Conservation (phyloP, 1,284 basidiomycete species). For the Cryptococcus sp. region DNA sequence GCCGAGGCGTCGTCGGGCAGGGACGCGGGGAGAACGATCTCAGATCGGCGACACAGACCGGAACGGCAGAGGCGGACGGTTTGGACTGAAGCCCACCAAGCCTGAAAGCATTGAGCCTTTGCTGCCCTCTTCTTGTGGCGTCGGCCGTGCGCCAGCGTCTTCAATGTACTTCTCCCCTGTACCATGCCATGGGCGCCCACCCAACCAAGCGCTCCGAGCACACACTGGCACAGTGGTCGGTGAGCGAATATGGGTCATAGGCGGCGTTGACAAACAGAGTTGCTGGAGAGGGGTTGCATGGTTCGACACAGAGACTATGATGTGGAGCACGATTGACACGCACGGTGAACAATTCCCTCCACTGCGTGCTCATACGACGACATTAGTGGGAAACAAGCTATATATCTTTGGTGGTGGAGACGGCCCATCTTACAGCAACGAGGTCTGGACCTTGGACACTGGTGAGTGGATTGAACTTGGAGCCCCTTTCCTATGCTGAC, state of each 20-base stretch:
- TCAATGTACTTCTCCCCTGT: conserved; percentile 82
- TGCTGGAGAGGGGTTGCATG: conserved; percentile 75
- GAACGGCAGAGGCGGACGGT: too few relatives aligned
- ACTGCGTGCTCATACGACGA: conserved; percentile 82
- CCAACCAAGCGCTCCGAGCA: conserved; percentile 71
- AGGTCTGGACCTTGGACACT: conserved; percentile 79
- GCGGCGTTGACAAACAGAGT: conserved; percentile 73
- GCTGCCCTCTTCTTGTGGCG: conserved; percentile 21
- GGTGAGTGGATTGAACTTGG: conserved; percentile 42
- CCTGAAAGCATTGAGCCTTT: conserved; percentile 13
- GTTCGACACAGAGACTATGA: conserved; percentile 87
- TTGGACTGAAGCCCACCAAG: neutral
- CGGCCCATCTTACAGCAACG: conserved; percentile 59
- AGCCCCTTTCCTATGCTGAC: conserved; percentile 2
- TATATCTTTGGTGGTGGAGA: conserved; percentile 84
- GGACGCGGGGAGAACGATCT: neutral
- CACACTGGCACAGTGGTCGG: conserved; percentile 82
- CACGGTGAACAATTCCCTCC: conserved; percentile 72
- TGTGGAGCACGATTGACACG: conserved; percentile 76
- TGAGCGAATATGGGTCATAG: conserved; percentile 77
- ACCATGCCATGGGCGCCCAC: conserved; percentile 71
- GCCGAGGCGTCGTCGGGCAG: neutral
- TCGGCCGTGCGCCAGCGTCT: conserved; percentile 31
- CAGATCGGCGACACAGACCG: neutral
- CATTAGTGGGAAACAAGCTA: conserved; percentile 70